Evolutionary conservation across 352 stramenopile species (phyloP).

Genomic region (Phytophthora quininea): DNA sequence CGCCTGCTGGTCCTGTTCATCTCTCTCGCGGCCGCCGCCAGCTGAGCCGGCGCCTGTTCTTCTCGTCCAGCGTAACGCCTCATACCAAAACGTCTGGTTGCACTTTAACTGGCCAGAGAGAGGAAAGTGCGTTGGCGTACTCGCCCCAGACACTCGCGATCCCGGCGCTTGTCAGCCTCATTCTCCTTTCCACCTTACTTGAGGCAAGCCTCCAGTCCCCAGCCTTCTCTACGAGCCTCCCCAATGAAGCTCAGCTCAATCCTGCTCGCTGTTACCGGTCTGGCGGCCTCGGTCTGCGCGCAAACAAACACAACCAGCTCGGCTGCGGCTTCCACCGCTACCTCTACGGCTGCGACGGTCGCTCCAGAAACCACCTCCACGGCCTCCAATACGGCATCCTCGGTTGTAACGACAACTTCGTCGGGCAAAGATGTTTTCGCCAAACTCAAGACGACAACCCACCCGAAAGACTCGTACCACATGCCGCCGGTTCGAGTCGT

Average conservation of each 20-base stretch:
- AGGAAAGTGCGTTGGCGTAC: conserved; percentile 28
- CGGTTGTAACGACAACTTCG: conserved; percentile 1
- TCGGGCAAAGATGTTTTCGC: conserved; percentile 31
- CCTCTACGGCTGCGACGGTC: not conserved
- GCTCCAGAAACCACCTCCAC: conserved; percentile 8
- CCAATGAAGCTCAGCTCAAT: conserved; percentile 38
- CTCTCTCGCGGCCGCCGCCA: not conserved
- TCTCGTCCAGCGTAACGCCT: not conserved
- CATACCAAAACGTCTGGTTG: not conserved
- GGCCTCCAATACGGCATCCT: conserved; percentile 10
- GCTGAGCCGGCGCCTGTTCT: not conserved
- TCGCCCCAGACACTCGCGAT: conserved; percentile 3
- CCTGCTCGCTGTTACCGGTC: conserved; percentile 16
- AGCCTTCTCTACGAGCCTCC: not conserved
- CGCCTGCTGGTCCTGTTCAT: not conserved
- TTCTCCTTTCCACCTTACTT: conserved; percentile 40
- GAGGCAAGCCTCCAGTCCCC: conserved; percentile 33
- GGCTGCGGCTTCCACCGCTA: not conserved
- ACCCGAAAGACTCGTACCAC: conserved; percentile 50
- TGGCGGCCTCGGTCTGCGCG: conserved; percentile 23
- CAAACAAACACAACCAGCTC: conserved; percentile 1
- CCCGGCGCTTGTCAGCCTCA: conserved; percentile 18
- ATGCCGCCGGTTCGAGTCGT: conserved; percentile 66
- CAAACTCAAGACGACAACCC: conserved; percentile 40
- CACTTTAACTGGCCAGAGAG: conserved; percentile 7